Percentiles rank a stretch among this genome's conserved stretches.
phyloP scores from a whole-genome alignment of 2,329 filamentous ascomycete species.

The Talaromyces pinophilus region DNA sequence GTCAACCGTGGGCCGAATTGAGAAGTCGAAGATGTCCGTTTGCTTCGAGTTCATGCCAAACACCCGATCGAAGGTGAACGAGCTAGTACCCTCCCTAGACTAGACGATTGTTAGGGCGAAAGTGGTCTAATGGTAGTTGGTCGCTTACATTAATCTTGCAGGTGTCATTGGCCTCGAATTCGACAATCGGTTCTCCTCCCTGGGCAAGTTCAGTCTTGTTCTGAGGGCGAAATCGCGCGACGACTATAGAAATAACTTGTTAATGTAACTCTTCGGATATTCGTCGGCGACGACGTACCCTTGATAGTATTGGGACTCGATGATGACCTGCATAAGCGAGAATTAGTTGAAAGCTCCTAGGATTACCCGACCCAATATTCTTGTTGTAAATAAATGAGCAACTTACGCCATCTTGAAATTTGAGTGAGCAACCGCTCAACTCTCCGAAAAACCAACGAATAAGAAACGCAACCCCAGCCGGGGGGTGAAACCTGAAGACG shows the following conservation, averaged over 20 bases:
- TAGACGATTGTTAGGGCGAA: constrained; percentile 43
- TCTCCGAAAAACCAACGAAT: constrained; percentile 16
- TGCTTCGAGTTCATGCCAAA: constrained; percentile 93
- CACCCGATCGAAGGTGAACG: constrained; percentile 96
- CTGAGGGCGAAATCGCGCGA: constrained; percentile 95
- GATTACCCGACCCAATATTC: neutral
- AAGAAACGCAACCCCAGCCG: constrained; percentile 21
- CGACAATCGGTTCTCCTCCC: constrained; percentile 88
- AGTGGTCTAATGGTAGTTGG: neutral
- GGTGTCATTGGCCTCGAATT: constrained; percentile 85
- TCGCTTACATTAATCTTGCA: constrained; percentile 73
- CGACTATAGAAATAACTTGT: constrained; percentile 58
- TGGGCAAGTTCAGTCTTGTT: constrained; percentile 90
- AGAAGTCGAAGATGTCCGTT: constrained; percentile 95
- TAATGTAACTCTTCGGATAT: constrained; percentile 9
- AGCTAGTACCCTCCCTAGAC: constrained; percentile 78
- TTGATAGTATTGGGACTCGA: constrained; percentile 53
- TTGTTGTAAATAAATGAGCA: neutral
- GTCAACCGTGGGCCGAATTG: constrained; percentile 91
- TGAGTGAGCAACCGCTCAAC: constrained; percentile 20
- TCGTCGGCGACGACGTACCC: constrained; percentile 45
- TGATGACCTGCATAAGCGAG: constrained; percentile 9
- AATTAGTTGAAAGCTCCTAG: neutral
- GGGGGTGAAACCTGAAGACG: constrained; percentile 14
- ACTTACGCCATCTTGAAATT: constrained; percentile 52